phyloP scores from a whole-genome alignment of 1,284 basidiomycete species.

The Tremellales sp. region DNA sequence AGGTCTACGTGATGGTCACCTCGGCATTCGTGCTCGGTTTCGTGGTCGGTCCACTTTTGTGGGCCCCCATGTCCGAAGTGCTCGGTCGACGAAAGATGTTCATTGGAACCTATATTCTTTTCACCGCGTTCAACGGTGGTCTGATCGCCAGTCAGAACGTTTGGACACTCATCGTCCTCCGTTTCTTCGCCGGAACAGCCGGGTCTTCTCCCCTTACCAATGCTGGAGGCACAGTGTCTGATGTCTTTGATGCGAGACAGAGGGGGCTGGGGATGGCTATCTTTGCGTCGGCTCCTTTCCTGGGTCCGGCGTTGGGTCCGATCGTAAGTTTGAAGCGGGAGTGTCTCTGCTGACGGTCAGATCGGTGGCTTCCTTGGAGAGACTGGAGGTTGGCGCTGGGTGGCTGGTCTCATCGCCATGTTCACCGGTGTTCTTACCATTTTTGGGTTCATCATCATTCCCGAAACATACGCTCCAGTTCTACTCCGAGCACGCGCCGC shows the following conservation, averaged over 20 bases:
- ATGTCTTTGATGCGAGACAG: conserved; percentile 46
- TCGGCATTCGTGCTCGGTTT: conserved; percentile 26
- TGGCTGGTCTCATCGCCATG: conserved; percentile 63
- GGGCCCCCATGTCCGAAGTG: conserved; percentile 1
- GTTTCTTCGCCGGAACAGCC: conserved; percentile 50
- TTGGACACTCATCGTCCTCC: conserved; percentile 48
- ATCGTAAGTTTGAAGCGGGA: conserved; percentile 24
- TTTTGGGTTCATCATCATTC: conserved; percentile 32
- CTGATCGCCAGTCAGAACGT: conserved; percentile 46
- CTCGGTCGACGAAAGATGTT: conserved; percentile 44
- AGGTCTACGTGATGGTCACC: conserved; percentile 25
- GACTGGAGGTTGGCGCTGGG: conserved; percentile 49
- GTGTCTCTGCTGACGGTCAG: conserved; percentile 11
- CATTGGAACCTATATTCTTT: conserved; percentile 46
- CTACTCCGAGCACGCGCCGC: conserved; percentile 45
- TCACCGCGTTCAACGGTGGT: conserved; percentile 50
- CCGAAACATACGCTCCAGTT: conserved; percentile 51
- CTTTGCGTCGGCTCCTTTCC: conserved; percentile 46
- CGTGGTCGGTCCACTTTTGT: conserved; percentile 10
- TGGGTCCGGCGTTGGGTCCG: conserved; percentile 49
- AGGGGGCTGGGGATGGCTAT: conserved; percentile 47
- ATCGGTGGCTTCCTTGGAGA: conserved; percentile 46
- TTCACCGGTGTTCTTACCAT: conserved; percentile 46
- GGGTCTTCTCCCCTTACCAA: conserved; percentile 49
- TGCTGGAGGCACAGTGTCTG: conserved; percentile 50